Base-by-base conservation (phyloP, 768 basidiomycete species). In the Rhodotorula taiwanensis region DNA sequence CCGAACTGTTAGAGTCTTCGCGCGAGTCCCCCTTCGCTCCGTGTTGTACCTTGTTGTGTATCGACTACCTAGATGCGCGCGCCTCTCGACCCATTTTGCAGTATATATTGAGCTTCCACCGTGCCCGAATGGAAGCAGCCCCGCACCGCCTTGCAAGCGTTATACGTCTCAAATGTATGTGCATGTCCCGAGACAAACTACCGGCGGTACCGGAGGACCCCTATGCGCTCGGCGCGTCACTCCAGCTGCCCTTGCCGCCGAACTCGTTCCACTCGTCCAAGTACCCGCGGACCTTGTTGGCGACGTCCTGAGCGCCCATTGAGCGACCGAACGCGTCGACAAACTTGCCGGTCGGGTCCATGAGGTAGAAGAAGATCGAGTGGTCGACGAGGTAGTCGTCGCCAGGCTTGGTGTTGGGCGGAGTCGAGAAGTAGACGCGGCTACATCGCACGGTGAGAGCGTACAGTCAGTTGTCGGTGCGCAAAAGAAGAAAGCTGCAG, bases 371-470 rank as follows among this genome's bases (percentile, higher is more conserved):
- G 77, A 73, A 73, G 62, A 71, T 71, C 21, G 71, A 73, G 73
- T 79, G 79, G 77, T 98, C 95, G 39, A 99, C 95, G 48, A 99
- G 83, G 75, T 98, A 99, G 78, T 99, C 95, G 53, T 91, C 93
- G 14, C 71, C 70, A 6, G 79, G 71, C 71, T 89, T 86, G 4
- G 91, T 87, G 71, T 88, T 78, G 5, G 79, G 79, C 15, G 89
- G 89, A 8, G 94, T 97, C 10, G 91, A 95, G 80, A 99, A 99
- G 77, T 99, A 99, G 45, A 99, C 95, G 44, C 95, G 87, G 64
- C 67, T 69, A 55, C n/a, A 0, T 9, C 43, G 13, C 23, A 10
- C 41, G 39, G 6, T 36, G 54, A 3, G 48, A 33, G 33, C 10
- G 31, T 20, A n/a, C n/a, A n/a, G 43, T n/a, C 43, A 20, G 45